These are phyloP conservation scores for Trichoderma asperelloides DNA, from an alignment of 495 filamentous ascomycete species.

Conservation along the genomic window DNA sequence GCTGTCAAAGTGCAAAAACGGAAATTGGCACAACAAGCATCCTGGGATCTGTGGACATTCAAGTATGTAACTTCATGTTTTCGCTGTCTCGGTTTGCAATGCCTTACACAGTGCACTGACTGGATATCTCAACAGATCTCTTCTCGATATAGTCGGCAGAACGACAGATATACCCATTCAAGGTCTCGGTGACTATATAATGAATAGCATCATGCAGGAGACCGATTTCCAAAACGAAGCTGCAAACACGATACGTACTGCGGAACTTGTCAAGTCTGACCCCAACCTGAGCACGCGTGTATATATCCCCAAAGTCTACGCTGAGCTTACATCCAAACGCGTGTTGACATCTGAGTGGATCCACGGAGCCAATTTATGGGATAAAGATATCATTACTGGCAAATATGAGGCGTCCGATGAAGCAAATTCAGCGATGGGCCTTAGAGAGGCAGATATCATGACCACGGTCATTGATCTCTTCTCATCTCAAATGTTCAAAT, in stretches of 20 bases:
- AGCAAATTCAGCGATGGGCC: conserved; percentile 77
- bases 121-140: conserved; percentile 40
- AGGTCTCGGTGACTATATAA: conserved; percentile 78
- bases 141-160: conserved; percentile 64
- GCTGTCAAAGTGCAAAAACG: conserved; percentile 95
- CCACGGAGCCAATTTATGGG: conserved; percentile 87
- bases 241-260: conserved; percentile 76
- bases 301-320: conserved; percentile 78
- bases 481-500: conserved; percentile 93
- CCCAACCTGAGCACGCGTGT: conserved; percentile 69
- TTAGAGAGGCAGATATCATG: conserved; percentile 80
- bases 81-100: not conserved
- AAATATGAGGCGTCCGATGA: conserved; percentile 63
- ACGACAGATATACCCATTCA: conserved; percentile 87
- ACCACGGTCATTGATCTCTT: conserved; percentile 92
- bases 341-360: conserved; percentile 97
- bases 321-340: conserved; percentile 69
- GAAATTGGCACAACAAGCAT: conserved; percentile 81
- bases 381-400: conserved; percentile 71
- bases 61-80: conserved; percentile 45
- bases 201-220: conserved; percentile 76
- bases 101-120: not conserved
- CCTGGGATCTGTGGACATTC: conserved; percentile 93
- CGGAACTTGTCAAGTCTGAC: conserved; percentile 66
- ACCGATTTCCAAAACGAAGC: conserved; percentile 94